Evolutionary conservation across 2,329 filamentous ascomycete species (phyloP).

Genomic region (Fusarium illudens): DNA sequence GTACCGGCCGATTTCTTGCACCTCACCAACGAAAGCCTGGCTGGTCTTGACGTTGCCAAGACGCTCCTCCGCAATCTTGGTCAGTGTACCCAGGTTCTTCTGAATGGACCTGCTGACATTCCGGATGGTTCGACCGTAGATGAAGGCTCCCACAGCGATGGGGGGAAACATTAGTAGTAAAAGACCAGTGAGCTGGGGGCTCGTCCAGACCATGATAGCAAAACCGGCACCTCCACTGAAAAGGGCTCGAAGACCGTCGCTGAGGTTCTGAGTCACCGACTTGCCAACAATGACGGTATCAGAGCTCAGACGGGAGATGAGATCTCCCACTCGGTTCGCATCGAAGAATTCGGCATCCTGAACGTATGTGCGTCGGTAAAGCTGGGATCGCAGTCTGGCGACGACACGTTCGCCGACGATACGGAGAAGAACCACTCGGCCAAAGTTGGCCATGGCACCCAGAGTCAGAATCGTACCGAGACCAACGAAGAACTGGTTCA

Average conservation of each 20-base stretch:
- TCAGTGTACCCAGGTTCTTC: conserved; percentile 89
- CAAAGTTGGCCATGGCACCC: conserved; percentile 91
- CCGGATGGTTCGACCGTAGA: conserved; percentile 89
- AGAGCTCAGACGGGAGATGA: conserved; percentile 93
- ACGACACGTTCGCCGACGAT: conserved; percentile 97
- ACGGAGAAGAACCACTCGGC: conserved; percentile 88
- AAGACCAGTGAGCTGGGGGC: conserved; percentile 86
- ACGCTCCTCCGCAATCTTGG: conserved; percentile 98
- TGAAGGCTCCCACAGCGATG: conserved; percentile 86
- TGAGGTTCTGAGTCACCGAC: conserved; percentile 97
- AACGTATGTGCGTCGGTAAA: conserved; percentile 92
- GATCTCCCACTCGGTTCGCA: conserved; percentile 93
- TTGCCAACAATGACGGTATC: conserved; percentile 99
- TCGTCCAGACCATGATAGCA: conserved; percentile 94
- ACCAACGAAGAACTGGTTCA: conserved; percentile 87
- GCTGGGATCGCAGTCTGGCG: conserved; percentile 83
- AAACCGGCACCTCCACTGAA: conserved; percentile 93
- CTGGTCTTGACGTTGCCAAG: conserved; percentile 96
- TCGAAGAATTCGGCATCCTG: conserved; percentile 99
- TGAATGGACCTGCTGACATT: conserved; percentile 93
- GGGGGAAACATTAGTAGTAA: conserved; percentile 89
- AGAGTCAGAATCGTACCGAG: conserved; percentile 79
- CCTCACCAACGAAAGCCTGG: conserved; percentile 94
- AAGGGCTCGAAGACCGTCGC: conserved; percentile 89
- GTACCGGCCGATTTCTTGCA: conserved; percentile 89